These are phyloP conservation scores for Amanita pallidorosea DNA, from an alignment of 768 basidiomycete species.

Conservation along the genomic window DNA sequence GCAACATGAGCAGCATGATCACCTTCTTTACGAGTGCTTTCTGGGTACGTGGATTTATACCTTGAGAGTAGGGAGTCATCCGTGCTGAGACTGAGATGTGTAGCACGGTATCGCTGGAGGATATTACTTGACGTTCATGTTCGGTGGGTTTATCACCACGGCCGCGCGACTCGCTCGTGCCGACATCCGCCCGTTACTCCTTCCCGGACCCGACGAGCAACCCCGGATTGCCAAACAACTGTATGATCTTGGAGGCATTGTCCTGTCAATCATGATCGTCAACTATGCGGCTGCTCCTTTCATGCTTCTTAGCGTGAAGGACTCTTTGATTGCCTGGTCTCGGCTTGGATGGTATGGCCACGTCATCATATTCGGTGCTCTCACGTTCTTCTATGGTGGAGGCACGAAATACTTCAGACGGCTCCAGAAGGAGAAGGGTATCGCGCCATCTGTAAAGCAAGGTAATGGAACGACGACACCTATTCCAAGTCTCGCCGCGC, in stretches of 20 bases:
- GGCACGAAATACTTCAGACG: constrained; percentile 43
- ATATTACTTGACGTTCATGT: constrained; percentile 88
- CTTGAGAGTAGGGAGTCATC: neutral
- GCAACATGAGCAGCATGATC: constrained; percentile 80
- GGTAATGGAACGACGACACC: constrained; percentile 18
- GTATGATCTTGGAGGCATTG: constrained; percentile 68
- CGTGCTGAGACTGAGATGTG: neutral
- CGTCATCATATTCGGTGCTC: constrained; percentile 47
- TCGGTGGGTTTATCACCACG: constrained; percentile 80
- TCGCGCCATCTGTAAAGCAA: constrained; percentile 16
- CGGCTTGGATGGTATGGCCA: constrained; percentile 75
- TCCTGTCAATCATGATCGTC: constrained; percentile 51
- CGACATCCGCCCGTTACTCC: constrained; percentile 77
- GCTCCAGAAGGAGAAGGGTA: constrained; percentile 35
- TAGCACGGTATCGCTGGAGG: constrained; percentile 88
- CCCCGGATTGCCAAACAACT: constrained; percentile 44
- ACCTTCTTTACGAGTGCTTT: constrained; percentile 95
- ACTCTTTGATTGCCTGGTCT: constrained; percentile 62
- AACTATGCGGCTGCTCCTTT: constrained; percentile 84
- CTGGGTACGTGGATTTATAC: constrained; percentile 53
- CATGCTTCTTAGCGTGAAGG: constrained; percentile 56
- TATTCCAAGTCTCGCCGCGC: constrained; percentile 23
- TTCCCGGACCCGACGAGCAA: constrained; percentile 34
- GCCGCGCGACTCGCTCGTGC: constrained; percentile 65
- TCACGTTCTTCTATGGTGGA: constrained; percentile 73